Percentiles rank a stretch among this genome's conserved stretches.
Conservation (phyloP, 768 basidiomycete genomes). For the Russula sp. region DNA sequence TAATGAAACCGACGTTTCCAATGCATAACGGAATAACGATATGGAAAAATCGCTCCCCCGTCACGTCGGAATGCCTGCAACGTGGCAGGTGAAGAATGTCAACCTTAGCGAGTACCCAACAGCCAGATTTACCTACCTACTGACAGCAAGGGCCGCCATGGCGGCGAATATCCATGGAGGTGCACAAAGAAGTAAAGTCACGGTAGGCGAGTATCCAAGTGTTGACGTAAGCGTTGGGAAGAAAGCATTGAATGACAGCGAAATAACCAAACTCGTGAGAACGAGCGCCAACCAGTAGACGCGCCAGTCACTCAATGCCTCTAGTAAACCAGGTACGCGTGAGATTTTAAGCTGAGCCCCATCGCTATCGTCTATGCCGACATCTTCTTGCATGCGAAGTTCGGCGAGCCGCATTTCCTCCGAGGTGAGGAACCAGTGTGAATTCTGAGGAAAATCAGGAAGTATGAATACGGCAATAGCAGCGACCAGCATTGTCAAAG, state of each 20-base stretch:
- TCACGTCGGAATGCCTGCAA: constrained; percentile 64
- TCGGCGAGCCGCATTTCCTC: constrained; percentile 56
- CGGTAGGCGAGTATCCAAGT: constrained; percentile 61
- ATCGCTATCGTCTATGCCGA: constrained; percentile 50
- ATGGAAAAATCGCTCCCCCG: constrained; percentile 70
- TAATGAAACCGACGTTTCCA: constrained; percentile 66
- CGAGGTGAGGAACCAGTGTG: constrained; percentile 56
- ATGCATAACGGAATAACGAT: constrained; percentile 50
- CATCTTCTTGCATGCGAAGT: constrained; percentile 62
- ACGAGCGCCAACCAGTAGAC: constrained; percentile 79
- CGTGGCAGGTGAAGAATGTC: background rate
- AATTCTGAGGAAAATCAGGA: constrained; percentile 69
- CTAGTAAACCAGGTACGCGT: constrained; percentile 46
- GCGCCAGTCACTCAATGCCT: constrained; percentile 74
- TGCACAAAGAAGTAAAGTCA: constrained; percentile 70
- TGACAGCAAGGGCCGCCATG: constrained; percentile 50
- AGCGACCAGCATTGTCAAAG: constrained; percentile 53
- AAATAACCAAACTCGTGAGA: constrained; percentile 56
- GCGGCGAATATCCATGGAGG: constrained; percentile 73
- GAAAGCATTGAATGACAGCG: constrained; percentile 74
- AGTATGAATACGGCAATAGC: constrained; percentile 58
- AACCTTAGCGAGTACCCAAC: background rate
- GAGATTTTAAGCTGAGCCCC: constrained; percentile 40
- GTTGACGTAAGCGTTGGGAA: constrained; percentile 77
- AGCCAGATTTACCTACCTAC: constrained; percentile 38